Conservation (phyloP, 2,329 filamentous ascomycete species). For the Pyricularia grisea region DNA sequence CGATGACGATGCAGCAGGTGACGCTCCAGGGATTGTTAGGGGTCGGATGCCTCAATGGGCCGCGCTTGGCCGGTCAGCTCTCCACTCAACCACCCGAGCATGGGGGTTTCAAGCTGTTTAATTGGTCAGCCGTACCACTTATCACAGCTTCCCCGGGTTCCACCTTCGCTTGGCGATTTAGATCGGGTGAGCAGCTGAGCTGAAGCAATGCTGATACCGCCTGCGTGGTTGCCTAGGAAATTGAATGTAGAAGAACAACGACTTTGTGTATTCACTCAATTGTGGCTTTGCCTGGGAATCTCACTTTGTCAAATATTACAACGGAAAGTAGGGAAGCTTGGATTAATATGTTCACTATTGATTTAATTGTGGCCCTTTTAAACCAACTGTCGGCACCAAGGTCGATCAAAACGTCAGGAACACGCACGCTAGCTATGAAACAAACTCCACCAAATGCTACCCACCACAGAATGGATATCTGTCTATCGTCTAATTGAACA, state of each 20-base stretch:
- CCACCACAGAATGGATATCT: neutral
- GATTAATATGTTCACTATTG: neutral
- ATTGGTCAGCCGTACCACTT: neutral
- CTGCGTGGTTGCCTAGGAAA: too few relatives aligned
- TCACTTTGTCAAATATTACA: neutral
- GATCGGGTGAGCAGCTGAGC: neutral
- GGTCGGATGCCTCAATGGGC: neutral
- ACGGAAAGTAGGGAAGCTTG: neutral
- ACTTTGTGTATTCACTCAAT: too few relatives aligned
- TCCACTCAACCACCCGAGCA: neutral
- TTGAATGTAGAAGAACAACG: too few relatives aligned
- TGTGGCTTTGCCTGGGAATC: too few relatives aligned
- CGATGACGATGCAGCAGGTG: neutral
- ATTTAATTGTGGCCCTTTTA: neutral
- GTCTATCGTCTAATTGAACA: neutral
- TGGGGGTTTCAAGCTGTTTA: neutral
- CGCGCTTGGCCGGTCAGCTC: neutral
- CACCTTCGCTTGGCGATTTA: neutral
- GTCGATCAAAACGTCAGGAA: neutral
- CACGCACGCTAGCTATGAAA: conserved; percentile 1
- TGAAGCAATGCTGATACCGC: neutral
- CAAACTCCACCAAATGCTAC: neutral
- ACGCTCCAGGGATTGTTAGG: neutral
- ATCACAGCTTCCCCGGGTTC: neutral
- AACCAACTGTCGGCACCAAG: neutral